Conservation (phyloP, 192 early-diverging fungal genomes). For the Tieghemiomyces parasiticus region DNA sequence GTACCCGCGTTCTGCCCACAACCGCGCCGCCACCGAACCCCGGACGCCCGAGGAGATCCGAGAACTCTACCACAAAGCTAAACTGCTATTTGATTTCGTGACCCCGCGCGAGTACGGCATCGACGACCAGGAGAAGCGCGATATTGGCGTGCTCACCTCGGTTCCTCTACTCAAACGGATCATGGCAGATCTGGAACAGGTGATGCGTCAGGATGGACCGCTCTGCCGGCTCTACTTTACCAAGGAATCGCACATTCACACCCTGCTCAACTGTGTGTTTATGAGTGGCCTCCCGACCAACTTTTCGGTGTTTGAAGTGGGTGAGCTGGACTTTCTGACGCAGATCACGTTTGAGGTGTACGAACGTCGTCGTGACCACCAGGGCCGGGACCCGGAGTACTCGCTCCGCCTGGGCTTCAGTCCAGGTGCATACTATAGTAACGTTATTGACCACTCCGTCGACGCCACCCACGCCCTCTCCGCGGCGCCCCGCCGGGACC, state of each 20-base stretch:
- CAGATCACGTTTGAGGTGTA: constrained; percentile 97
- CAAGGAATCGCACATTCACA: constrained; percentile 89
- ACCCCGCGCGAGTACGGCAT: constrained; percentile 90
- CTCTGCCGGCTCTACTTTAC: constrained; percentile 84
- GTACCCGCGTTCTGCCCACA: constrained; percentile 1
- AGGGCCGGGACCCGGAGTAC: constrained; percentile 45
- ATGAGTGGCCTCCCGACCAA: constrained; percentile 68
- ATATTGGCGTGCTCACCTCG: constrained; percentile 71
- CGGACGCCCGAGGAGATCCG: constrained; percentile 29
- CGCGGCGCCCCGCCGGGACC: constrained; percentile 73
- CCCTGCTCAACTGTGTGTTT: constrained; percentile 81
- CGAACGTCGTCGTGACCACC: constrained; percentile 48
- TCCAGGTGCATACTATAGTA: constrained; percentile 79
- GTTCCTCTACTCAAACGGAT: constrained; percentile 66
- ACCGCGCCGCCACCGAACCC: background rate
- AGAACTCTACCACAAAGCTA: constrained; percentile 66
- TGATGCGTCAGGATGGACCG: constrained; percentile 23
- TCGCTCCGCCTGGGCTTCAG: constrained; percentile 80
- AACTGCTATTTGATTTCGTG: constrained; percentile 85
- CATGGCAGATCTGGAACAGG: constrained; percentile 51
- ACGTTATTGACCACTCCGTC: constrained; percentile 76
- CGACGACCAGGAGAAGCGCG: constrained; percentile 58
- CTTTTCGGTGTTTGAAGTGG: constrained; percentile 41
- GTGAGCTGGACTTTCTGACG: constrained; percentile 90
- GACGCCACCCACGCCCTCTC: constrained; percentile 72